phyloP scores from a whole-genome alignment of 2,329 filamentous ascomycete genomes.

The Celoporthe dispersa region DNA sequence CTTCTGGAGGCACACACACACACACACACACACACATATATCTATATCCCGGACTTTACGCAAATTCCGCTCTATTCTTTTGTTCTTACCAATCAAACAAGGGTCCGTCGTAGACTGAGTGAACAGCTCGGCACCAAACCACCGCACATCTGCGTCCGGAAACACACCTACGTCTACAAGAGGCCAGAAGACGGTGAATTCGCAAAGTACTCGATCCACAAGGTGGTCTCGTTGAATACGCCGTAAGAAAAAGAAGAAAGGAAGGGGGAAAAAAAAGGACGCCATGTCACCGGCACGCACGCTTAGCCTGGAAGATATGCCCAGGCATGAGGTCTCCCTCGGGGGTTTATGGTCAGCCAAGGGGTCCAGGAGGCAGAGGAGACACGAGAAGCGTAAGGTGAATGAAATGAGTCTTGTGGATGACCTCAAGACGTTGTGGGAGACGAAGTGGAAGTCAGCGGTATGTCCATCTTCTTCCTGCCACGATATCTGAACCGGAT shows the following conservation, averaged over 20 bases:
- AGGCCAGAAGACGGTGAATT: slow-evolving; percentile 35
- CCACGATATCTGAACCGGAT: too few species aligned
- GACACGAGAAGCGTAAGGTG: not conserved
- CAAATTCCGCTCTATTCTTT: not conserved
- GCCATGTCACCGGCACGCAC: slow-evolving; percentile 21
- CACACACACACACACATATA: not conserved
- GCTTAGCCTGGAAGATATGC: slow-evolving; percentile 21
- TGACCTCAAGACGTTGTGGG: slow-evolving; percentile 65
- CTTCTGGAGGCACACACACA: not conserved
- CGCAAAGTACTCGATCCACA: slow-evolving; percentile 27
- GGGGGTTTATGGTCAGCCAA: slow-evolving; percentile 44
- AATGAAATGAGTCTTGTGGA: not conserved
- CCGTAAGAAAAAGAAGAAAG: not conserved
- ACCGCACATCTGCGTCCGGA: slow-evolving; percentile 23
- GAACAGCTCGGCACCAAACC: slow-evolving; percentile 17
- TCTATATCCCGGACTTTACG: slow-evolving; percentile 11
- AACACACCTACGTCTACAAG: slow-evolving; percentile 23
- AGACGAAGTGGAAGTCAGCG: slow-evolving; percentile 75
- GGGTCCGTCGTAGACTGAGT: slow-evolving; percentile 24
- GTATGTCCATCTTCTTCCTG: slow-evolving; percentile 32
- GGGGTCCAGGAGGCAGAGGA: slow-evolving; percentile 4
- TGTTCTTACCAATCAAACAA: not conserved
- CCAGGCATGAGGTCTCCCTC: slow-evolving; percentile 25
- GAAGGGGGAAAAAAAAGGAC: not conserved
- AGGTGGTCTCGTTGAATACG: slow-evolving; percentile 26